Percentiles rank a stretch among this genome's conserved stretches.
Conservation (phyloP, 202 grass and related monocot species). For the Eragrostis tef region DNA sequence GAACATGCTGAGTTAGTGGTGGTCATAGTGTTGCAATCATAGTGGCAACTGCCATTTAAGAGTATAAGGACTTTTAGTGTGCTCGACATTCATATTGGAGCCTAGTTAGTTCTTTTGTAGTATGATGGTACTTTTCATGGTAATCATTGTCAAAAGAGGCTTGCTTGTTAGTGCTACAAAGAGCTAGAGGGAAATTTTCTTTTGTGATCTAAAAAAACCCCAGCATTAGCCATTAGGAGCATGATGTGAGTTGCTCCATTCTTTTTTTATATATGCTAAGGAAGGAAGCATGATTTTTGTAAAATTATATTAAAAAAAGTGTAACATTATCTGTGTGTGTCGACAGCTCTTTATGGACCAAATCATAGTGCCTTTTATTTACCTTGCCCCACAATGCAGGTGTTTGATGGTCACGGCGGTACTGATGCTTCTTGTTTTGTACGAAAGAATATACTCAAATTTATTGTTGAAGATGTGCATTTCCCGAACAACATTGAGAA, state of each 20-base stretch:
- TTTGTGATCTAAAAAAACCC: not conserved
- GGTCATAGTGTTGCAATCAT: too few species aligned
- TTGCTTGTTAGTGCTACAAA: not conserved
- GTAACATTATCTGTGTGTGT: conserved; percentile 28
- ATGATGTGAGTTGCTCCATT: not conserved
- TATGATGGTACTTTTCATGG: not conserved
- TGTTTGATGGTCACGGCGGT: conserved; percentile 97
- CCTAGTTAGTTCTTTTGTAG: too few species aligned
- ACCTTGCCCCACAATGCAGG: conserved; percentile 34
- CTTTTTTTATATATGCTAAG: not conserved
- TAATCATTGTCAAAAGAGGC: not conserved
- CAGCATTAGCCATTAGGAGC: not conserved
- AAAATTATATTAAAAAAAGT: not conserved
- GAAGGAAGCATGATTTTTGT: conserved; percentile 17
- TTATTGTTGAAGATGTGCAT: conserved; percentile 78
- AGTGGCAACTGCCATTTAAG: too few species aligned
- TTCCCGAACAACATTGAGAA: conserved; percentile 76
- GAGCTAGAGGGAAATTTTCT: not conserved
- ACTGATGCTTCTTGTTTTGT: conserved; percentile 82
- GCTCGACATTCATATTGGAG: too few species aligned
- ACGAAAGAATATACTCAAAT: conserved; percentile 79
- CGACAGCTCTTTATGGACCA: not conserved
- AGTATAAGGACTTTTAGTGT: too few species aligned
- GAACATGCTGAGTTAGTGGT: too few species aligned
- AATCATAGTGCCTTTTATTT: not conserved